Conservation (phyloP, 352 stramenopile genomes). For the Detonula confervacea region DNA sequence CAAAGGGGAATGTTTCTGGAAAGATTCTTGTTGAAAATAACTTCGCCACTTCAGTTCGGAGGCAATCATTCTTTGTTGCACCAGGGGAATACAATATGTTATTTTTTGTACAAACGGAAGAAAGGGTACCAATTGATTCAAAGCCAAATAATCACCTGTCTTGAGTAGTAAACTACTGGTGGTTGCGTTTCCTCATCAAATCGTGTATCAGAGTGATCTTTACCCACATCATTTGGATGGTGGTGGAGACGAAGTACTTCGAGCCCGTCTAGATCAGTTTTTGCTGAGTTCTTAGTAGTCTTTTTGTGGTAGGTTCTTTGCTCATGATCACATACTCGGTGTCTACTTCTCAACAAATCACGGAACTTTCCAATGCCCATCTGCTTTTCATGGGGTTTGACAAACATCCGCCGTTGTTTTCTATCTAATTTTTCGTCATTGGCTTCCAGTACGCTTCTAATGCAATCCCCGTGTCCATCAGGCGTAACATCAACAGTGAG, state of each 20-base stretch:
- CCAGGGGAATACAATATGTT: not conserved
- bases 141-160: slow-evolving; percentile 32
- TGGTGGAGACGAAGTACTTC: slow-evolving; percentile 6
- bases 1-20: slow-evolving; percentile 67
- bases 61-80: slow-evolving; percentile 78
- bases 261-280: slow-evolving; percentile 25
- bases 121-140: not conserved
- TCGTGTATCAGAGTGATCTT: slow-evolving; percentile 1
- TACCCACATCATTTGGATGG: not conserved
- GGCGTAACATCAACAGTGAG: slow-evolving; percentile 81
- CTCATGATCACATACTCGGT: not conserved
- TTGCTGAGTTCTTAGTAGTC: slow-evolving; percentile 1
- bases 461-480: slow-evolving; percentile 83
- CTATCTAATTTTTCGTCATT: slow-evolving; percentile 16
- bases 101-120: slow-evolving; percentile 1
- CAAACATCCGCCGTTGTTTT: slow-evolving; percentile 63
- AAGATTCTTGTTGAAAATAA: slow-evolving; percentile 51
- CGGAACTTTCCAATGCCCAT: slow-evolving; percentile 80
- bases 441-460: slow-evolving; percentile 57
- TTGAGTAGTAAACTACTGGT: slow-evolving; percentile 56
- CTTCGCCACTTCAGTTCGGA: slow-evolving; percentile 75
- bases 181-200: not conserved
- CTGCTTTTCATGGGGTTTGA: slow-evolving; percentile 70
- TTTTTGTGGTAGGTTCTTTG: slow-evolving; percentile 7
- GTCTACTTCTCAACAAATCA: slow-evolving; percentile 37